Evolutionary conservation across 208 protist species (phyloP).

Genomic region (Leptomonas pyrrhocoris): DNA sequence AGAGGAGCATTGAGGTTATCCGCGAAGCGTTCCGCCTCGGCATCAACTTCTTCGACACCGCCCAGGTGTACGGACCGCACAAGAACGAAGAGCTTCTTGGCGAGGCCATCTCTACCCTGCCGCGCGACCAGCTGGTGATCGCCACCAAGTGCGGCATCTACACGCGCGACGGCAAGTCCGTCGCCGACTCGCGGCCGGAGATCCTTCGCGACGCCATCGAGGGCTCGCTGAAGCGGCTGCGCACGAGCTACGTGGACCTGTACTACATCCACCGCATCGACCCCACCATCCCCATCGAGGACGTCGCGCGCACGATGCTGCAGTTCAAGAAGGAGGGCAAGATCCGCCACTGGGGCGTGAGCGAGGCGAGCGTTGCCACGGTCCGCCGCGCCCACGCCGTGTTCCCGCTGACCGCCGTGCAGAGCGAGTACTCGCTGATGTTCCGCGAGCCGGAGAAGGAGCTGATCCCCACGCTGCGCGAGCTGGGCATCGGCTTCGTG

Average conservation of each 20-base stretch:
- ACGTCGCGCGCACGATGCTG: conserved; percentile 39
- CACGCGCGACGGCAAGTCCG: neutral
- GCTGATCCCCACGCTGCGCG: conserved; percentile 34
- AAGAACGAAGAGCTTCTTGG: conserved; percentile 38
- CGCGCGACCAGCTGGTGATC: conserved; percentile 33
- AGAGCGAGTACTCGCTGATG: conserved; percentile 46
- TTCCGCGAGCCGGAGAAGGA: conserved; percentile 29
- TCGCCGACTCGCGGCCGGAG: conserved; percentile 19
- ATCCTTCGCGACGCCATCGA: conserved; percentile 34
- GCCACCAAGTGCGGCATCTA: conserved; percentile 44
- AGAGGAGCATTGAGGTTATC: conserved; percentile 30
- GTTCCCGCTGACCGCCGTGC: conserved; percentile 35
- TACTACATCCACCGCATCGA: conserved; percentile 51
- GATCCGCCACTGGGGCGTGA: conserved; percentile 45
- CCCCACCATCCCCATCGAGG: conserved; percentile 35
- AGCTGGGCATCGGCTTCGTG: conserved; percentile 43
- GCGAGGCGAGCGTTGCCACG: conserved; percentile 25
- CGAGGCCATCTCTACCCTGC: conserved; percentile 30
- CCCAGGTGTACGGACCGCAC: conserved; percentile 40
- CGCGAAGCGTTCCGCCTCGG: conserved; percentile 32
- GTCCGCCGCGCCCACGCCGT: conserved; percentile 42
- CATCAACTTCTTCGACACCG: conserved; percentile 51
- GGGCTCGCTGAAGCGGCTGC: conserved; percentile 43
- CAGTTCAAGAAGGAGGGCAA: conserved; percentile 42
- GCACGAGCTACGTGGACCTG: conserved; percentile 47